Evolutionary conservation across 768 basidiomycete genomes (phyloP).

Genomic region (Dioszegia aurantiaca): DNA sequence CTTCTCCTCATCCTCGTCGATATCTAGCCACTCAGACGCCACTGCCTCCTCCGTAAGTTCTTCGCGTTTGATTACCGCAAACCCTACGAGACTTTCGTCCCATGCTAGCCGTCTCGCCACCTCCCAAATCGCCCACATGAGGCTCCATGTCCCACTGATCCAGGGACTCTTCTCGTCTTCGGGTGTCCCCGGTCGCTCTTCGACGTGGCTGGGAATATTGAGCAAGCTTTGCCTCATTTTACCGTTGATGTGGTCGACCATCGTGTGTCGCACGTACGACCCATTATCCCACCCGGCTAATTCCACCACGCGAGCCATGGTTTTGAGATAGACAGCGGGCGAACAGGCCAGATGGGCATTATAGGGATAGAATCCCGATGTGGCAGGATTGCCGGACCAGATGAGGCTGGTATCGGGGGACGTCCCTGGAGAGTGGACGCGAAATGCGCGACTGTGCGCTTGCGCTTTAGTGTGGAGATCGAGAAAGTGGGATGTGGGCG

Average conservation of each 20-base stretch:
- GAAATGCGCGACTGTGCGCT: constrained; percentile 17
- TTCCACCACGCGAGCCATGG: background rate
- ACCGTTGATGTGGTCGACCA: constrained; percentile 24
- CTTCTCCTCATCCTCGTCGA: background rate
- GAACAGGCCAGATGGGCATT: constrained; percentile 3
- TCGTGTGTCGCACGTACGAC: constrained; percentile 17
- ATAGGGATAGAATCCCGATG: constrained; percentile 15
- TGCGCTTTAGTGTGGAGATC: background rate
- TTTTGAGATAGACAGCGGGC: background rate
- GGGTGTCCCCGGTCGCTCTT: constrained; percentile 15
- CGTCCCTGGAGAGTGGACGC: constrained; percentile 20
- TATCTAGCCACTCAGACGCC: background rate
- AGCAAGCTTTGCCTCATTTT: constrained; percentile 10
- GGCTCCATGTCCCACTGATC: constrained; percentile 16
- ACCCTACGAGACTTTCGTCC: background rate
- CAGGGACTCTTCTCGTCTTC: constrained; percentile 26
- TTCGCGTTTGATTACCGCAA: constrained; percentile 2
- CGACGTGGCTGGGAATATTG: constrained; percentile 10
- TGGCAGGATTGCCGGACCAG: constrained; percentile 17
- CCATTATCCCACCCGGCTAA: background rate
- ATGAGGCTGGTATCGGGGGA: constrained; percentile 19
- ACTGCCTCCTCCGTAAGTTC: background rate
- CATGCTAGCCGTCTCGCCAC: constrained; percentile 17
- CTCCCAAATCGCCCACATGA: constrained; percentile 27
- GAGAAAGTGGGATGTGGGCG: background rate